phyloP scores from a whole-genome alignment of 2,329 filamentous ascomycete species.

The Verticillium albo-atrum region DNA sequence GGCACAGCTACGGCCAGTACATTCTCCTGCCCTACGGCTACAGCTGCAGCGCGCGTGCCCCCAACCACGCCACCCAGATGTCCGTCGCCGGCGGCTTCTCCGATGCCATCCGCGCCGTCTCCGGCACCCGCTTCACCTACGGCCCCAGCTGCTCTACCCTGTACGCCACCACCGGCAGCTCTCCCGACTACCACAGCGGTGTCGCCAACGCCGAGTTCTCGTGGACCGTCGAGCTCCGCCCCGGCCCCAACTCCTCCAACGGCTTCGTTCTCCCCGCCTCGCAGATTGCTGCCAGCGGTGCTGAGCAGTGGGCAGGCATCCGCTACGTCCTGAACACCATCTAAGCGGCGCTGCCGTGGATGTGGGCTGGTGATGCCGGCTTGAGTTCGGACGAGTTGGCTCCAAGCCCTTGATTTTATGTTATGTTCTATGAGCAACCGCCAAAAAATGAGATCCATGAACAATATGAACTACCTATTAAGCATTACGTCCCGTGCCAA shows the following conservation, averaged over 20 bases:
- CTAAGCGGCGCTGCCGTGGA: neutral
- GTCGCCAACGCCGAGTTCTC: slow-evolving; percentile 25
- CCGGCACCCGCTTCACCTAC: slow-evolving; percentile 27
- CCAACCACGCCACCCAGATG: slow-evolving; percentile 33
- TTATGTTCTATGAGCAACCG: neutral
- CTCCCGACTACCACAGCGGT: slow-evolving; percentile 22
- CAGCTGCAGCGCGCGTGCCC: slow-evolving; percentile 32
- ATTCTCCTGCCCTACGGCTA: slow-evolving; percentile 41
- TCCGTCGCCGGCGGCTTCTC: slow-evolving; percentile 25
- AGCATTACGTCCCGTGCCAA: neutral
- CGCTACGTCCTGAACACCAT: slow-evolving; percentile 21
- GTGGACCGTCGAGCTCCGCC: slow-evolving; percentile 33
- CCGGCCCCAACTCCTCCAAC: slow-evolving; percentile 20
- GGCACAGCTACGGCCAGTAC: slow-evolving; percentile 41
- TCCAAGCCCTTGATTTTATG: neutral
- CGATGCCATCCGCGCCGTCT: slow-evolving; percentile 25
- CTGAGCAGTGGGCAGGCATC: slow-evolving; percentile 31
- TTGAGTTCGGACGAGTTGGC: neutral
- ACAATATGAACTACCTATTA: neutral
- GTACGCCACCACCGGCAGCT: slow-evolving; percentile 28
- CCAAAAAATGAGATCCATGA: neutral
- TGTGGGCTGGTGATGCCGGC: neutral
- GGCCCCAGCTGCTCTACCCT: slow-evolving; percentile 32
- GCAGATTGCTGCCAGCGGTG: slow-evolving; percentile 28
- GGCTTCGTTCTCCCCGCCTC: slow-evolving; percentile 32